Conservation (phyloP, 768 basidiomycete species). For the Boletus rufocinnamomeus region DNA sequence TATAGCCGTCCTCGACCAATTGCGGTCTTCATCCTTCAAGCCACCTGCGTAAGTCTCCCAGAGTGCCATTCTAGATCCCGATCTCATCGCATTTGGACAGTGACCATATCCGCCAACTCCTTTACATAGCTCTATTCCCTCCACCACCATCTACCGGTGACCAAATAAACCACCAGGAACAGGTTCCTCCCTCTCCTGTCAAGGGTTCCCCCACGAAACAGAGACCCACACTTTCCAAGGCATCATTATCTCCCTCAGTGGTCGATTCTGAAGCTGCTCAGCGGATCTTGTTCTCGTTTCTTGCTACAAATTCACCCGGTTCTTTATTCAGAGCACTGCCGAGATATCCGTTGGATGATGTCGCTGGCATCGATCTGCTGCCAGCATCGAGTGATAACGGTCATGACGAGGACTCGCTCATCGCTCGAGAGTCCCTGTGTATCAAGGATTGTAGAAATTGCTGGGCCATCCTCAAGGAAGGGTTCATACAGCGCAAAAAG, state of each 20-base stretch:
- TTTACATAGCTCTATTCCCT: conserved; percentile 72
- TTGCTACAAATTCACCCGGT: conserved; percentile 55
- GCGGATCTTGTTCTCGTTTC: conserved; percentile 55
- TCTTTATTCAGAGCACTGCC: conserved; percentile 59
- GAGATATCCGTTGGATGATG: conserved; percentile 38
- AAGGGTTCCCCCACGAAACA: conserved; percentile 54
- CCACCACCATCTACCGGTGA: conserved; percentile 30
- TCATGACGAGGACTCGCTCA: conserved; percentile 52
- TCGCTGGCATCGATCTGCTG: conserved; percentile 3
- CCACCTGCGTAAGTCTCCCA: conserved; percentile 55
- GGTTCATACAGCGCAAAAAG: conserved; percentile 46
- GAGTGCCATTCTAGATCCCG: conserved; percentile 12
- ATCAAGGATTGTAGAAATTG: conserved; percentile 56
- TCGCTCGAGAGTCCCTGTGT: conserved; percentile 55
- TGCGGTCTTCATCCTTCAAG: conserved; percentile 56
- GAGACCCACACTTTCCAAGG: conserved; percentile 40
- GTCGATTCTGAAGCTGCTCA: conserved; percentile 53
- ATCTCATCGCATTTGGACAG: conserved; percentile 36
- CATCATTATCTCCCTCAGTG: conserved; percentile 45
- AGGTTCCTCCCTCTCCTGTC: conserved; percentile 33
- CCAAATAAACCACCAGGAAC: conserved; percentile 22
- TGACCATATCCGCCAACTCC: conserved; percentile 63
- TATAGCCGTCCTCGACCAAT: conserved; percentile 59
- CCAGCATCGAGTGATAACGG: conserved; percentile 29
- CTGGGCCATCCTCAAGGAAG: conserved; percentile 62